Conservation (phyloP, 1,284 basidiomycete genomes). For the Chalciporus sp. region DNA sequence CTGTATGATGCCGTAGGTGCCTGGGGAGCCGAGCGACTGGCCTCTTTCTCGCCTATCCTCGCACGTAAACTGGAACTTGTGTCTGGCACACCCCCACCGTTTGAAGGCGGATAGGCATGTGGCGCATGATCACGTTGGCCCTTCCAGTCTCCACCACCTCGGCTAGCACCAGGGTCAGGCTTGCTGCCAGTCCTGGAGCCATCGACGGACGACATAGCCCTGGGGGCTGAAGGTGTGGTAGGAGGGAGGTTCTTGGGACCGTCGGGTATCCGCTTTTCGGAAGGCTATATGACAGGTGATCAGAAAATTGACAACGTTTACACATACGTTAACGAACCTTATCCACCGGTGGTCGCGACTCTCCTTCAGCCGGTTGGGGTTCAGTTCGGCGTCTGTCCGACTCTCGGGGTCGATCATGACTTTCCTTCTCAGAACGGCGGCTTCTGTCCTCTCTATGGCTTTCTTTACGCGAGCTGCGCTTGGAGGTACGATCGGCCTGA, state of each 20-base stretch:
- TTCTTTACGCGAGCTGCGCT: slow-evolving; percentile 75
- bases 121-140: slow-evolving; percentile 34
- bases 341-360: slow-evolving; percentile 53
- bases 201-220: slow-evolving; percentile 61
- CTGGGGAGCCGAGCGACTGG: slow-evolving; percentile 40
- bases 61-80: slow-evolving; percentile 54
- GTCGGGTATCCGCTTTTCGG: slow-evolving; percentile 61
- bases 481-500: slow-evolving; percentile 69
- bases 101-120: slow-evolving; percentile 28
- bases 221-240: slow-evolving; percentile 67
- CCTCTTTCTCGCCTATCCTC: slow-evolving; percentile 65
- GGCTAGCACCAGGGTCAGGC: slow-evolving; percentile 37
- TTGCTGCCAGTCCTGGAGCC: slow-evolving; percentile 40
- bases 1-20: slow-evolving; percentile 44
- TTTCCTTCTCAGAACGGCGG: slow-evolving; percentile 70
- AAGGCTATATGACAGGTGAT: slow-evolving; percentile 36
- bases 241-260: slow-evolving; percentile 57
- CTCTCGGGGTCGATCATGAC: slow-evolving; percentile 64
- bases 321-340: slow-evolving; percentile 46
- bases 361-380: slow-evolving; percentile 51
- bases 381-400: slow-evolving; percentile 69
- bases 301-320: not conserved
- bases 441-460: slow-evolving; percentile 70
- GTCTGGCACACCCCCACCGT: slow-evolving; percentile 22
- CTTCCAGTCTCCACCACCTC: slow-evolving; percentile 35